Evolutionary conservation across 257 asterid genomes (phyloP).

Genomic region (Hygrophila difformis): DNA sequence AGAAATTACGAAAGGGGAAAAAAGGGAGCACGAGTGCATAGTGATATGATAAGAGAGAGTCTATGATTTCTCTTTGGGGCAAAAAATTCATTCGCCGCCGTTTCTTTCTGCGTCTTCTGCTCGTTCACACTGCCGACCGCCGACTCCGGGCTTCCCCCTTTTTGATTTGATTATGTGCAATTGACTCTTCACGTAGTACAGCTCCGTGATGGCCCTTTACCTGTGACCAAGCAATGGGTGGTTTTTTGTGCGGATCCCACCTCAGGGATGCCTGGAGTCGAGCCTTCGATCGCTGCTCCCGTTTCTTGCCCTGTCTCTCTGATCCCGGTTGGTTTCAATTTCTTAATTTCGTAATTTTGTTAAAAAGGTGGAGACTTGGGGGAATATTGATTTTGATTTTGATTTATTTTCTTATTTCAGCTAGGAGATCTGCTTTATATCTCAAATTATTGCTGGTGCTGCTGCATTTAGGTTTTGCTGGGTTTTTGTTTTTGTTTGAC

Average conservation of each 20-base stretch:
- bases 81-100: constrained; percentile 16
- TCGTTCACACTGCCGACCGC: no score
- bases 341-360: constrained; percentile 1
- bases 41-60: no score
- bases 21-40: no score
- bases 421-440: constrained; percentile 67
- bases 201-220: constrained; percentile 22
- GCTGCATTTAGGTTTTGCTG: constrained; percentile 65
- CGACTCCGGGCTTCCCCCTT: background rate
- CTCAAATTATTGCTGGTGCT: constrained; percentile 69
- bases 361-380: background rate
- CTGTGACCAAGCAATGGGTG: constrained; percentile 52
- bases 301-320: constrained; percentile 73
- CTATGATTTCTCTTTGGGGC: constrained; percentile 8
- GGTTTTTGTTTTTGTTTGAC: constrained; percentile 54
- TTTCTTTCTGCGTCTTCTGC: constrained; percentile 1
- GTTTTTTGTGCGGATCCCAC: constrained; percentile 37
- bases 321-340: constrained; percentile 58
- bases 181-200: constrained; percentile 19
- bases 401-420: constrained; percentile 26
- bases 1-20: no score
- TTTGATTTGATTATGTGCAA: constrained; percentile 20
- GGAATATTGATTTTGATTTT: background rate
- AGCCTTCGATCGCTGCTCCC: constrained; percentile 60
- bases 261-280: constrained; percentile 52